Percentiles rank a stretch among this genome's conserved stretches.
These are phyloP conservation scores for Juglanconis oblonga DNA, from an alignment of 2,329 filamentous ascomycete species.

Conservation along the genomic window DNA sequence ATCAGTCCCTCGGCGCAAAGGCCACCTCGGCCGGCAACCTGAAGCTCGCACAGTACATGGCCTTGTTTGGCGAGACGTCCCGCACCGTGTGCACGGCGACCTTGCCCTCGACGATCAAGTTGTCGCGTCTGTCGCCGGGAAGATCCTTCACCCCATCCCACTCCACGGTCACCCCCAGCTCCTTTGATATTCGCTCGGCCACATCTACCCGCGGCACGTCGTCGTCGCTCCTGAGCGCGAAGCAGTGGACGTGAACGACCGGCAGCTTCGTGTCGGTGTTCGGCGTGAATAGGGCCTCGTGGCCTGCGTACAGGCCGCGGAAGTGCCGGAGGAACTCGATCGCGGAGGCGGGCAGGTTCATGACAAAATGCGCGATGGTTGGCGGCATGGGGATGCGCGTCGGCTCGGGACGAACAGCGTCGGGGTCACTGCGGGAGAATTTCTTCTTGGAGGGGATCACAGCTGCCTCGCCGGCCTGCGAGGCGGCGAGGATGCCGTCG, in stretches of 20 bases:
- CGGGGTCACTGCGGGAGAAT: slow-evolving; percentile 27
- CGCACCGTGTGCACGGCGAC: slow-evolving; percentile 68
- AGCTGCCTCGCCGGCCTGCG: slow-evolving; percentile 49
- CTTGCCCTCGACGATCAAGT: slow-evolving; percentile 45
- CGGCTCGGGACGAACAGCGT: slow-evolving; percentile 25
- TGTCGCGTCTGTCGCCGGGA: slow-evolving; percentile 34
- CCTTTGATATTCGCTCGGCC: slow-evolving; percentile 61
- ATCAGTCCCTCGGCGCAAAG: slow-evolving; percentile 51
- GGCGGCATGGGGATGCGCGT: slow-evolving; percentile 58
- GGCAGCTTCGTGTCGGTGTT: slow-evolving; percentile 63
- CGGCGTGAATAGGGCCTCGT: slow-evolving; percentile 63
- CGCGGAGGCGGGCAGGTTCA: slow-evolving; percentile 93
- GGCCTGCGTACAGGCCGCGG: slow-evolving; percentile 74
- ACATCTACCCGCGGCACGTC: slow-evolving; percentile 64
- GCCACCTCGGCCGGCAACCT: slow-evolving; percentile 79
- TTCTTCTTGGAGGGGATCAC: slow-evolving; percentile 47
- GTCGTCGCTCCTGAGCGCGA: slow-evolving; percentile 77
- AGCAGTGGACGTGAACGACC: slow-evolving; percentile 91
- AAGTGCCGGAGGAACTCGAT: slow-evolving; percentile 77
- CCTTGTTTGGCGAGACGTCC: slow-evolving; percentile 88
- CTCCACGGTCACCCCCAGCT: slow-evolving; percentile 57
- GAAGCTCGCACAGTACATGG: slow-evolving; percentile 96
- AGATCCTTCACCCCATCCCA: slow-evolving; percentile 35
- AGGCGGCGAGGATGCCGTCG: slow-evolving; percentile 54
- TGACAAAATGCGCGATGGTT: slow-evolving; percentile 89